Conservation (phyloP, 805 yeast species). For the Hanseniaspora meyeri region DNA sequence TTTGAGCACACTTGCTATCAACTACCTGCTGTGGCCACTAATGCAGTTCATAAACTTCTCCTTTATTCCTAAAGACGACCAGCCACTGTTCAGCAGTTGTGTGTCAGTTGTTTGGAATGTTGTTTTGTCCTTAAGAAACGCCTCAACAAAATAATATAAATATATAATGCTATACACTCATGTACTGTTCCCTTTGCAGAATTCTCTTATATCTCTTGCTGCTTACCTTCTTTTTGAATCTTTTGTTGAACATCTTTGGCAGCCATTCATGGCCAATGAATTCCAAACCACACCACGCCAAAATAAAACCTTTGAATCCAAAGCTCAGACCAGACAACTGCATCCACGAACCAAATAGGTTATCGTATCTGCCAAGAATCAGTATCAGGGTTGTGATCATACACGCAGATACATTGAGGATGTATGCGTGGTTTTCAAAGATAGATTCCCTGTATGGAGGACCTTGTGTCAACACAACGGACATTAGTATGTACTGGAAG, state of each 20-base stretch:
- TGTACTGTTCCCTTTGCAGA: conserved; percentile 15
- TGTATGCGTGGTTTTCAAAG: conserved; percentile 54
- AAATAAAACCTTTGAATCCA: conserved; percentile 40
- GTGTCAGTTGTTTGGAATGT: conserved; percentile 92
- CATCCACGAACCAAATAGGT: conserved; percentile 50
- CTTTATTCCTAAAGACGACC: conserved; percentile 56
- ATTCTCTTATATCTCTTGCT: conserved; percentile 30
- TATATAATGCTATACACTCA: conserved; percentile 6
- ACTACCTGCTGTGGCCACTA: conserved; percentile 69
- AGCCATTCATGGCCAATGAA: conserved; percentile 29
- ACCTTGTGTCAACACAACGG: conserved; percentile 76
- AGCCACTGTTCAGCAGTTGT: conserved; percentile 81
- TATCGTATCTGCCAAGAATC: conserved; percentile 40
- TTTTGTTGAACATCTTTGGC: conserved; percentile 26
- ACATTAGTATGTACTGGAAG: conserved; percentile 78
- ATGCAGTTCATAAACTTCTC: conserved; percentile 68
- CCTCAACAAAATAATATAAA: conserved; percentile 26
- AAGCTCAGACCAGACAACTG: conserved; percentile 55
- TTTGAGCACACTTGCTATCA: conserved; percentile 52
- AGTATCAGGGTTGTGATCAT: conserved; percentile 33
- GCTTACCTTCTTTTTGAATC: conserved; percentile 29
- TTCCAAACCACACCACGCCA: conserved; percentile 38
- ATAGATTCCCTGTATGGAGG: conserved; percentile 84
- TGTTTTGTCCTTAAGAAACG: conserved; percentile 70
- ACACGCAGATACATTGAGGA: conserved; percentile 46